phyloP scores from a whole-genome alignment of 768 basidiomycete species.

The Panus rudis region DNA sequence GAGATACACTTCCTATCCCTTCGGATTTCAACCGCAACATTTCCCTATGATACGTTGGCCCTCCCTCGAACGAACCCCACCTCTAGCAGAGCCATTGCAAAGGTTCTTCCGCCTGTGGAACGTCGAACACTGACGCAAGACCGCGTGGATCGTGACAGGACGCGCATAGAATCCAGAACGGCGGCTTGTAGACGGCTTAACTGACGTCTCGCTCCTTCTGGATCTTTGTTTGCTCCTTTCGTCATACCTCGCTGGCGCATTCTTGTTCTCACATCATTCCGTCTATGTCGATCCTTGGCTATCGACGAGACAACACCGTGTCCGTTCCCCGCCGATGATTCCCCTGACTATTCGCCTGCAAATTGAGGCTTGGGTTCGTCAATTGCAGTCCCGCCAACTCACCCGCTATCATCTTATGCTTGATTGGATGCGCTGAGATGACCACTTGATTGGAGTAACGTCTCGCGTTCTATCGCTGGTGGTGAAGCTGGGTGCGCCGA shows the following conservation, averaged over 20 bases:
- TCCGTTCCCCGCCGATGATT: conserved; percentile 6
- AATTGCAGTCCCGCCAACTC: conserved; percentile 44
- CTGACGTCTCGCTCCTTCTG: no score
- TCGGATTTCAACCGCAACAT: no score
- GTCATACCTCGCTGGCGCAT: conserved; percentile 34
- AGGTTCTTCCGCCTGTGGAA: no score
- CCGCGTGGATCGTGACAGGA: no score
- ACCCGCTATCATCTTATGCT: conserved; percentile 9
- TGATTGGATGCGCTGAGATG: conserved; percentile 54
- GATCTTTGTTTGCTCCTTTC: no score
- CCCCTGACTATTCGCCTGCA: not conserved
- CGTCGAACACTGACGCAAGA: conserved; percentile 63
- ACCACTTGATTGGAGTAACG: conserved; percentile 80
- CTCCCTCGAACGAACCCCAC: no score
- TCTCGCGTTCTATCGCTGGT: conserved; percentile 41
- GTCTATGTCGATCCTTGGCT: not conserved
- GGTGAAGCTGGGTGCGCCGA: conserved; percentile 45
- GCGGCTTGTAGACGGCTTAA: no score
- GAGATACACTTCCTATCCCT: no score
- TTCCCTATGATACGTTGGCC: no score
- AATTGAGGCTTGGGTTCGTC: conserved; percentile 19
- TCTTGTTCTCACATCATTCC: conserved; percentile 37
- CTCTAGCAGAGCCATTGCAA: no score
- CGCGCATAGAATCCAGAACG: no score
- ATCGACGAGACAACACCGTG: not conserved